Conservation (phyloP, 257 asterid species). For the Forsythia suspensa region DNA sequence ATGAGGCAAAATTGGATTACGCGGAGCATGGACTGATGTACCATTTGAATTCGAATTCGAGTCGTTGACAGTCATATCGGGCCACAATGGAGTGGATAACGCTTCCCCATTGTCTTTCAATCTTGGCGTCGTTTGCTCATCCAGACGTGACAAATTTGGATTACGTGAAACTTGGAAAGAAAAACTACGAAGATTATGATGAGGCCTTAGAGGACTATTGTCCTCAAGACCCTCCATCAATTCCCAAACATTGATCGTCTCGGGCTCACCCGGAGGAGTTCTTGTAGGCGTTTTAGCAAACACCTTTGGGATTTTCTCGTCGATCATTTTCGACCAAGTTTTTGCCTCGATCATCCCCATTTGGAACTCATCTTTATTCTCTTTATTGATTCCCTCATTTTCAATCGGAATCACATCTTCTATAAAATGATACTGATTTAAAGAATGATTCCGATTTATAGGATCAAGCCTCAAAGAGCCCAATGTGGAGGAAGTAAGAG, state of each 20-base stretch:
- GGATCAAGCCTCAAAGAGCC: slow-evolving; percentile 78
- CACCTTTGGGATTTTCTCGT: slow-evolving; percentile 65
- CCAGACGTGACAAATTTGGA: slow-evolving; percentile 18
- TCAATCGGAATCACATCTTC: slow-evolving; percentile 19
- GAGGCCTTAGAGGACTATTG: slow-evolving; percentile 43
- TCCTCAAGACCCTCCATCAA: slow-evolving; percentile 92
- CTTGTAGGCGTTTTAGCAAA: slow-evolving; percentile 56
- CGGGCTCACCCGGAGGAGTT: slow-evolving; percentile 88
- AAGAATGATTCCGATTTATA: slow-evolving; percentile 22
- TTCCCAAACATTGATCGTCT: slow-evolving; percentile 84
- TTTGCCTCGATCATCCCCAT: slow-evolving; percentile 76
- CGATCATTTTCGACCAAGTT: slow-evolving; percentile 79
- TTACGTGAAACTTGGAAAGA: slow-evolving; percentile 50
- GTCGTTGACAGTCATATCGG: slow-evolving; percentile 42
- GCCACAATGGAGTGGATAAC: slow-evolving; percentile 40
- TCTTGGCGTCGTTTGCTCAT: slow-evolving; percentile 53
- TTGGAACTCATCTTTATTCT: slow-evolving; percentile 50
- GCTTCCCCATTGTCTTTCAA: slow-evolving; percentile 32
- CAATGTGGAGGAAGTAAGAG: slow-evolving; percentile 81
- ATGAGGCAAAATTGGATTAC: slow-evolving; percentile 17
- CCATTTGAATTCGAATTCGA: slow-evolving; percentile 30
- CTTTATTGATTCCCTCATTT: slow-evolving; percentile 4
- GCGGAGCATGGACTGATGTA: slow-evolving; percentile 28
- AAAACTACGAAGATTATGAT: slow-evolving; percentile 61
- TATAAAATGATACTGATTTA: slow-evolving; percentile 24